Evolutionary conservation across 495 filamentous ascomycete species (phyloP).

Genomic region (Pseudoneurospora amorphoporcata): DNA sequence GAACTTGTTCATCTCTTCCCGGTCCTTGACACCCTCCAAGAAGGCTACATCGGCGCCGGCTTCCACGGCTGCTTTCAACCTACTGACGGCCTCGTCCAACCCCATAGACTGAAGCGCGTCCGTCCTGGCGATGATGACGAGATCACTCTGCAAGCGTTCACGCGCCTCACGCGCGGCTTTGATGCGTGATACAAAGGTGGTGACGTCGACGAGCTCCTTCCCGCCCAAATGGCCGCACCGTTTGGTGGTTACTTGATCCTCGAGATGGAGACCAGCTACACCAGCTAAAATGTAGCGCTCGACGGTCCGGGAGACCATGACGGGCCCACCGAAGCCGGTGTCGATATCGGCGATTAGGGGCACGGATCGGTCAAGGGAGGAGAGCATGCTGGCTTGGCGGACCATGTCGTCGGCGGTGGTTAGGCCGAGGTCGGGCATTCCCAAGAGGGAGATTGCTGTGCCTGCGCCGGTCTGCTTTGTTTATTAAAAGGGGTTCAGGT

Average conservation of each 20-base stretch:
- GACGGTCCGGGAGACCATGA: constrained; percentile 52
- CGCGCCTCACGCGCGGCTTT: constrained; percentile 29
- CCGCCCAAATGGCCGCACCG: constrained; percentile 53
- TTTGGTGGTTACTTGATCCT: constrained; percentile 60
- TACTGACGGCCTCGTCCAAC: constrained; percentile 48
- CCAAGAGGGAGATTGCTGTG: constrained; percentile 51
- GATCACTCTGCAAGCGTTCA: constrained; percentile 37
- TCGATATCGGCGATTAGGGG: constrained; percentile 64
- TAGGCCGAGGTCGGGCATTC: constrained; percentile 57
- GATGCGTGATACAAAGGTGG: constrained; percentile 47
- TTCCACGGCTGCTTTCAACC: constrained; percentile 46
- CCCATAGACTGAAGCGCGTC: constrained; percentile 55
- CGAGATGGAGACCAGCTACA: constrained; percentile 62
- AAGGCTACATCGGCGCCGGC: constrained; percentile 56
- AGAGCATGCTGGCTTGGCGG: constrained; percentile 56
- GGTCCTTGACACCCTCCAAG: constrained; percentile 51
- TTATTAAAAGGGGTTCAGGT: neutral
- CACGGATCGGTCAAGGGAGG: constrained; percentile 45
- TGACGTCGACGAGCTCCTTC: constrained; percentile 48
- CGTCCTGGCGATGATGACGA: constrained; percentile 60
- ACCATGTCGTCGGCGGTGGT: constrained; percentile 54
- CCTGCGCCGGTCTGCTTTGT: constrained; percentile 50
- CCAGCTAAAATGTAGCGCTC: constrained; percentile 54
- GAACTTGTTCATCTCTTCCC: constrained; percentile 30
- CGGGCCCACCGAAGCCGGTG: constrained; percentile 50